phyloP scores from a whole-genome alignment of 2,329 filamentous ascomycete species.

The Lasiodiplodia sp. region DNA sequence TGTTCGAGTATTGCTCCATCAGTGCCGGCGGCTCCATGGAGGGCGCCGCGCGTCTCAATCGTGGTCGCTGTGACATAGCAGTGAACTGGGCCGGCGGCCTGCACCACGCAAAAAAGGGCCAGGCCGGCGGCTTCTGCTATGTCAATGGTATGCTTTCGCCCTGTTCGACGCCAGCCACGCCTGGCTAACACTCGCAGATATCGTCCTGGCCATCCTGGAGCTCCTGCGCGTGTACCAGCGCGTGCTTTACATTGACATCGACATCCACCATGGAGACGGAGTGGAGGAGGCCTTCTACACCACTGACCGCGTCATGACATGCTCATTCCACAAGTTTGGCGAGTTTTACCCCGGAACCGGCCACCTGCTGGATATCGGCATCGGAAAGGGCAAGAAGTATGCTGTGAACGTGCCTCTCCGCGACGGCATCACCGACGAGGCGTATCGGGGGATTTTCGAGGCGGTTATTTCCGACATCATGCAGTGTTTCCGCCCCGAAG shows the following conservation, averaged over 20 bases:
- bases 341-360: conserved; percentile 94
- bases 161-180: conserved; percentile 35
- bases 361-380: conserved; percentile 80
- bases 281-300: conserved; percentile 93
- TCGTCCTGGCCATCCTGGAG: conserved; percentile 90
- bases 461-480: conserved; percentile 80
- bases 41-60: conserved; percentile 86
- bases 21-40: conserved; percentile 91
- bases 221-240: conserved; percentile 83
- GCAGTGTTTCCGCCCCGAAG: conserved; percentile 83
- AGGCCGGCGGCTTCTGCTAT: conserved; percentile 98
- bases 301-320: conserved; percentile 87
- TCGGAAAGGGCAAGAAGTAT: conserved; percentile 89
- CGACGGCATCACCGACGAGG: conserved; percentile 89
- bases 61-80: conserved; percentile 89
- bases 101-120: conserved; percentile 93
- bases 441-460: conserved; percentile 87
- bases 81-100: conserved; percentile 99
- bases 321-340: conserved; percentile 97
- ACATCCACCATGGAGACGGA: conserved; percentile 90
- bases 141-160: conserved; percentile 68
- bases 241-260: conserved; percentile 93
- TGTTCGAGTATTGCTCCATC: conserved; percentile 94
- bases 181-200: conserved; percentile 62
- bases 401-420: conserved; percentile 88